phyloP scores from a whole-genome alignment of 139 green algal genomes.

The Choricystis sp. region DNA sequence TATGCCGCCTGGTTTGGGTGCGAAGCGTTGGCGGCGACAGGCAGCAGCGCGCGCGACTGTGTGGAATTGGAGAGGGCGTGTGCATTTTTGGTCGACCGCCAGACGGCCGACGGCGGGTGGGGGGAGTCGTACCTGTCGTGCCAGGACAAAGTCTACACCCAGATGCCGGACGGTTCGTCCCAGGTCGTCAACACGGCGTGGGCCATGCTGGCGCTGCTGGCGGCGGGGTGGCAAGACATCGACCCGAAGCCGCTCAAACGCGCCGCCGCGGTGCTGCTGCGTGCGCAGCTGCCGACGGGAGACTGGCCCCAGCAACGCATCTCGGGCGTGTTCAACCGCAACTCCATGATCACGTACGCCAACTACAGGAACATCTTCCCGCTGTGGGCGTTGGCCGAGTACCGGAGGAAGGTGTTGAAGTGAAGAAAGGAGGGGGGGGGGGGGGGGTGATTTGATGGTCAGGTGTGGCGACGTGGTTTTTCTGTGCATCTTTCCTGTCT shows the following conservation, averaged over 20 bases:
- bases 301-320: slow-evolving; percentile 99
- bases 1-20: slow-evolving; percentile 95
- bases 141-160: slow-evolving; percentile 88
- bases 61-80: slow-evolving; percentile 22
- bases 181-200: slow-evolving; percentile 95
- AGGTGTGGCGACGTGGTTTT: too few species aligned
- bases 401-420: slow-evolving; percentile 43
- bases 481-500: neutral
- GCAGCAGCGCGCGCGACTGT: slow-evolving; percentile 22
- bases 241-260: slow-evolving; percentile 44
- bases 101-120: slow-evolving; percentile 85
- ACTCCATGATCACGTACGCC: slow-evolving; percentile 98
- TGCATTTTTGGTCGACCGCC: slow-evolving; percentile 74
- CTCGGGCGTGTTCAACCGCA: slow-evolving; percentile 97
- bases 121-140: slow-evolving; percentile 95
- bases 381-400: slow-evolving; percentile 89
- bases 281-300: slow-evolving; percentile 35
- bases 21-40: slow-evolving; percentile 51
- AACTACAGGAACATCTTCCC: slow-evolving; percentile 99
- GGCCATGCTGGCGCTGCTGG: slow-evolving; percentile 81
- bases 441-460: too few species aligned
- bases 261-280: slow-evolving; percentile 26
- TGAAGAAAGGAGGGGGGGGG: slow-evolving; percentile 21
- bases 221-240: slow-evolving; percentile 33
- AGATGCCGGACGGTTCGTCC: slow-evolving; percentile 45